A percentile compares a stretch with the other conserved stretches of the same genome.
phyloP scores from a whole-genome alignment of 2,329 filamentous ascomycete species.

The Sclerotinia minor region DNA sequence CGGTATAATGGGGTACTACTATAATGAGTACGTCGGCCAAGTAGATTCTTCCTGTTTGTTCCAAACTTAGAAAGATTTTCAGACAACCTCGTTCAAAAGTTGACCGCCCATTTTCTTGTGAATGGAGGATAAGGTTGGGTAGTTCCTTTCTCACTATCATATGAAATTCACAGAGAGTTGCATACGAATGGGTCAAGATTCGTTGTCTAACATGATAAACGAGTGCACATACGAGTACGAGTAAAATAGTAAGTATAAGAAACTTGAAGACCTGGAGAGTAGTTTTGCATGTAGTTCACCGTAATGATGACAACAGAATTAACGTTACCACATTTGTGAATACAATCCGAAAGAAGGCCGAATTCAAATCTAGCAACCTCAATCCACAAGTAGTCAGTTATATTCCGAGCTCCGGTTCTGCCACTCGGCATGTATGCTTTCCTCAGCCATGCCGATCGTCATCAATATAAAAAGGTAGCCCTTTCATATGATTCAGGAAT shows the following conservation, averaged over 20 bases:
- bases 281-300: neutral
- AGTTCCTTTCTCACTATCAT: too few relatives aligned
- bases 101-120: neutral
- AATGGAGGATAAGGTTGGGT: too few relatives aligned
- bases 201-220: neutral
- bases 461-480: neutral
- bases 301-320: conserved; percentile 12
- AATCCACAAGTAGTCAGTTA: neutral
- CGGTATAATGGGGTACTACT: too few relatives aligned
- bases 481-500: neutral
- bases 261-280: neutral
- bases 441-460: neutral
- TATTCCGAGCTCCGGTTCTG: conserved; percentile 3
- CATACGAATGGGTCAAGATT: neutral
- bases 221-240: neutral
- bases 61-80: too few relatives aligned
- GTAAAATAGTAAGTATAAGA: neutral
- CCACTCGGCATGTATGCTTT: neutral
- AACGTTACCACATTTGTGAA: conserved; percentile 2
- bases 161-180: too few relatives aligned
- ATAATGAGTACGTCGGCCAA: neutral
- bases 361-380: conserved; percentile 2
- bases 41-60: neutral
- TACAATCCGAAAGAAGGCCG: conserved; percentile 17
- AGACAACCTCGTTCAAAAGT: neutral